phyloP scores from a whole-genome alignment of 495 filamentous ascomycete genomes.

The Wilcoxina mikolae region DNA sequence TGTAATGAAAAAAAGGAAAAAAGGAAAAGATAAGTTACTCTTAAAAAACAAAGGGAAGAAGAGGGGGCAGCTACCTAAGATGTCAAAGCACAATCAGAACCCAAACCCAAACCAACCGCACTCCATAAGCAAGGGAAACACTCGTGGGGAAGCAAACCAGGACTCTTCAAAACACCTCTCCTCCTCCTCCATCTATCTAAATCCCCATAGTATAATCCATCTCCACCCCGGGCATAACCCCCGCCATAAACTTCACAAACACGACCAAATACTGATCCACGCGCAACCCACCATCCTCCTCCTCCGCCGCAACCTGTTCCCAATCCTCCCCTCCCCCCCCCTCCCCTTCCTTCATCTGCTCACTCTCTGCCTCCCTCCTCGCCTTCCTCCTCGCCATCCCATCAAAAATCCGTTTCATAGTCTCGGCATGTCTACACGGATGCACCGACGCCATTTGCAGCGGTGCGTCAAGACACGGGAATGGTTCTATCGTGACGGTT shows the following conservation, averaged over 20 bases:
- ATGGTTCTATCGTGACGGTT: constrained; percentile 95
- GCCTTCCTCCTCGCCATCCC: constrained; percentile 80
- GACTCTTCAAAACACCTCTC: too few relatives aligned
- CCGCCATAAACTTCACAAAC: constrained; percentile 97
- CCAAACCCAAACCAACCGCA: too few relatives aligned
- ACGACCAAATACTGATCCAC: constrained; percentile 98
- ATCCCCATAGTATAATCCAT: constrained; percentile 98
- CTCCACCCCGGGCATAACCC: constrained; percentile 91
- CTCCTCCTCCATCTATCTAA: constrained; percentile 33
- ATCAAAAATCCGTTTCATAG: constrained; percentile 96
- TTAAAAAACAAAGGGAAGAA: too few relatives aligned
- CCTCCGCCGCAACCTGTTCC: constrained; percentile 42
- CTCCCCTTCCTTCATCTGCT: constrained; percentile 37
- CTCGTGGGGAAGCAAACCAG: too few relatives aligned
- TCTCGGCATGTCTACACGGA: constrained; percentile 79
- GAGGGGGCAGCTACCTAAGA: too few relatives aligned
- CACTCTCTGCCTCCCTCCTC: constrained; percentile 43
- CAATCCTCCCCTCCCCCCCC: constrained; percentile 30
- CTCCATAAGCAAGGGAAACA: too few relatives aligned
- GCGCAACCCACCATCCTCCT: constrained; percentile 46
- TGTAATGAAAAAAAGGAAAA: too few relatives aligned
- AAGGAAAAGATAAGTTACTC: too few relatives aligned
- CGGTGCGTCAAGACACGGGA: constrained; percentile 64
- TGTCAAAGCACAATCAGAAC: too few relatives aligned
- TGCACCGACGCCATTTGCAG: constrained; percentile 95